phyloP scores from a whole-genome alignment of 2,329 filamentous ascomycete species.

The Hymenoscyphus repandus region DNA sequence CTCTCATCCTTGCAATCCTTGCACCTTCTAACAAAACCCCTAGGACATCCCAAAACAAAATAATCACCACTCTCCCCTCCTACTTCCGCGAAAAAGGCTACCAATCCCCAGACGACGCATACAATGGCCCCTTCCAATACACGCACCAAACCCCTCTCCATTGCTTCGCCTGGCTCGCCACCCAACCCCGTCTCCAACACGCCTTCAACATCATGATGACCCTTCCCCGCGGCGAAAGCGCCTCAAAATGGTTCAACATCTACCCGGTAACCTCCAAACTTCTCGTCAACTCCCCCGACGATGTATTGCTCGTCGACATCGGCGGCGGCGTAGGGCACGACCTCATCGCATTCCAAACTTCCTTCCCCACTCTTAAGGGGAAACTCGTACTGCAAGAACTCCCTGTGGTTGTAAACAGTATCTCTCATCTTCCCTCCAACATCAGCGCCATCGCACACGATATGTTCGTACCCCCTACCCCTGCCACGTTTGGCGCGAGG shows the following conservation, averaged over 20 bases:
- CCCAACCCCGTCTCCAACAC: conserved; percentile 9
- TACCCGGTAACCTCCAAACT: not conserved
- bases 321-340: conserved; percentile 1
- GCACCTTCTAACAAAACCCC: not conserved
- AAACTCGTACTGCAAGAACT: not conserved
- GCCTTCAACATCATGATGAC: conserved; percentile 14
- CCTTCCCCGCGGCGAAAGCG: conserved; percentile 1
- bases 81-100: conserved; percentile 12
- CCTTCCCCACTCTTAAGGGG: not conserved
- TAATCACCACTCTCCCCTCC: conserved; percentile 4
- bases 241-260: not conserved
- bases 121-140: conserved; percentile 14
- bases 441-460: conserved; percentile 29
- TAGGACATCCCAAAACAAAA: conserved; percentile 8
- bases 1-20: not conserved
- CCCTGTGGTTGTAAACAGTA: not conserved
- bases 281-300: not conserved
- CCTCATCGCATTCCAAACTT: not conserved
- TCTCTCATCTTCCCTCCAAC: not conserved
- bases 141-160: conserved; percentile 10
- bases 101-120: conserved; percentile 10
- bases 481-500: conserved; percentile 23
- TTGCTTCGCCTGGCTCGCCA: conserved; percentile 13
- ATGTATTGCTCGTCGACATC: not conserved
- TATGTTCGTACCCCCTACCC: conserved; percentile 32